Evolutionary conservation across 352 stramenopile genomes (phyloP).

Genomic region (Globisporangium canariense): DNA sequence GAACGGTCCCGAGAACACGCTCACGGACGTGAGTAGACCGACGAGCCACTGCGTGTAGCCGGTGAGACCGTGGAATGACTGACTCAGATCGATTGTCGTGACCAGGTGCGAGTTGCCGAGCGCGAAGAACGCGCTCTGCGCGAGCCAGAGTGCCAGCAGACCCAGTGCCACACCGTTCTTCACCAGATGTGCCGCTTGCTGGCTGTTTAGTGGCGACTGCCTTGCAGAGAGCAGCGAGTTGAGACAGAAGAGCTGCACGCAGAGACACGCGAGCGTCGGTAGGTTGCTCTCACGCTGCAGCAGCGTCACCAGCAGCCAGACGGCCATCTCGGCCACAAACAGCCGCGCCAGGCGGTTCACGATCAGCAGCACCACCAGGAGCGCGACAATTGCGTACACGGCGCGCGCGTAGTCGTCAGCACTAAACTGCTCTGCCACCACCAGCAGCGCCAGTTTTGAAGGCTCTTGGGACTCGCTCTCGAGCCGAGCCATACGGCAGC

Average conservation of each 20-base stretch:
- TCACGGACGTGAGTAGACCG: slow-evolving; percentile 67
- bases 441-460: background rate
- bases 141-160: slow-evolving; percentile 40
- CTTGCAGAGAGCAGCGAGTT: slow-evolving; percentile 25
- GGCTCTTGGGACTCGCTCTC: background rate
- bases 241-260: slow-evolving; percentile 39
- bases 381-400: slow-evolving; percentile 35
- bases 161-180: slow-evolving; percentile 18
- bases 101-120: slow-evolving; percentile 88
- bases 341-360: slow-evolving; percentile 10
- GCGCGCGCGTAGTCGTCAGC: slow-evolving; percentile 40
- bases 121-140: slow-evolving; percentile 76
- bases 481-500: slow-evolving; percentile 11
- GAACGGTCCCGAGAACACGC: slow-evolving; percentile 72
- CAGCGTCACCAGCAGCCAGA: slow-evolving; percentile 60
- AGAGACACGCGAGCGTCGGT: slow-evolving; percentile 54
- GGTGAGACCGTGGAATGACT: slow-evolving; percentile 78
- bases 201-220: background rate
- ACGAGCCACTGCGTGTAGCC: slow-evolving; percentile 84
- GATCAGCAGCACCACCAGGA: slow-evolving; percentile 15
- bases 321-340: slow-evolving; percentile 36
- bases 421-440: slow-evolving; percentile 10
- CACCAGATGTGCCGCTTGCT: slow-evolving; percentile 2
- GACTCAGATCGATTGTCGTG: slow-evolving; percentile 87
- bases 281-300: slow-evolving; percentile 62